phyloP scores from a whole-genome alignment of 2,329 filamentous ascomycete genomes.

The Aspergillus uvarum region DNA sequence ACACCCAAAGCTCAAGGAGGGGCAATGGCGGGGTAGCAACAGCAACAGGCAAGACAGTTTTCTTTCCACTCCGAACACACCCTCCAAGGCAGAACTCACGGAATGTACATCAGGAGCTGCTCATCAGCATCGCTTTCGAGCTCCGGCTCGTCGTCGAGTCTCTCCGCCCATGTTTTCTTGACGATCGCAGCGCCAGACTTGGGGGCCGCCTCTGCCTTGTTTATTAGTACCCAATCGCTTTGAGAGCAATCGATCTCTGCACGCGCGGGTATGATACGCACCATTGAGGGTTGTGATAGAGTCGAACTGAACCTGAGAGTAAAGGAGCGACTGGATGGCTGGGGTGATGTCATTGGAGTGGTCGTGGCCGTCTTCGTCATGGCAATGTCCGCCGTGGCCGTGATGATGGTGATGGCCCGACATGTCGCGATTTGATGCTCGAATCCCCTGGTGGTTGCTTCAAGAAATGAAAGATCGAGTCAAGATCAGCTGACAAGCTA shows the following conservation, averaged over 20 bases:
- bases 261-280: constrained; percentile 11
- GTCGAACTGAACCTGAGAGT: constrained; percentile 88
- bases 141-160: constrained; percentile 69
- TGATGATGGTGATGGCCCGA: constrained; percentile 40
- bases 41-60: background rate
- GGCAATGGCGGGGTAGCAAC: constrained; percentile 26
- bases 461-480: background rate
- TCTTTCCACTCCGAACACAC: background rate
- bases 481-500: background rate
- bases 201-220: constrained; percentile 54
- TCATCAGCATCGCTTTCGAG: constrained; percentile 85
- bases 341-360: constrained; percentile 91
- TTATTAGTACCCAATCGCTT: constrained; percentile 4
- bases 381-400: constrained; percentile 47
- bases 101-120: constrained; percentile 88
- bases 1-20: constrained; percentile 18
- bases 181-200: constrained; percentile 72
- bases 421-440: constrained; percentile 21
- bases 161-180: constrained; percentile 87
- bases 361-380: constrained; percentile 67
- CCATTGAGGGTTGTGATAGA: constrained; percentile 80
- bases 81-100: constrained; percentile 56
- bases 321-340: constrained; percentile 84
- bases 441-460: background rate
- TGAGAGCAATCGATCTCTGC: background rate